phyloP scores from a whole-genome alignment of 2,329 filamentous ascomycete genomes.

The Fusarium sp. region DNA sequence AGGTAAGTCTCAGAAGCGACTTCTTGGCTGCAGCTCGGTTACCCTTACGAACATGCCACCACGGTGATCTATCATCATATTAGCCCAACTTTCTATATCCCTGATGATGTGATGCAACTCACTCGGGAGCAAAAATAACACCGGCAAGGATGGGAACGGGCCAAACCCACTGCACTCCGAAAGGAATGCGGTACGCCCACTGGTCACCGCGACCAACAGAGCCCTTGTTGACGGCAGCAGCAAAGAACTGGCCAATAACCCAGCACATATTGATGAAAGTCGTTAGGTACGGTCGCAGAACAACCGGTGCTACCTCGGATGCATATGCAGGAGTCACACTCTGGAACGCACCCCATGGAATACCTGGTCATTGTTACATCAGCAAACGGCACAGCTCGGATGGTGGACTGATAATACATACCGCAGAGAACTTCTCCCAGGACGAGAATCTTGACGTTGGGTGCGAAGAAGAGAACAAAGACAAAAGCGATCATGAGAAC shows the following conservation, averaged over 20 bases:
- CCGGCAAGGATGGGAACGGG: slow-evolving; percentile 59
- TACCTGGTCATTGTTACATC: slow-evolving; percentile 49
- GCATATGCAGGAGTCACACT: slow-evolving; percentile 65
- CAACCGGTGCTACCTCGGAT: slow-evolving; percentile 61
- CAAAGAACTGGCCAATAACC: slow-evolving; percentile 66
- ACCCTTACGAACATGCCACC: slow-evolving; percentile 62
- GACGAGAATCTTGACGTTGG: slow-evolving; percentile 58
- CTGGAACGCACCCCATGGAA: slow-evolving; percentile 65
- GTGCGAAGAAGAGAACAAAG: slow-evolving; percentile 65
- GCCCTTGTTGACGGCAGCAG: slow-evolving; percentile 58
- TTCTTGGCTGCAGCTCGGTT: slow-evolving; percentile 54
- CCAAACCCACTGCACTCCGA: slow-evolving; percentile 65
- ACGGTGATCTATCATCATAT: slow-evolving; percentile 55
- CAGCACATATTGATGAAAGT: slow-evolving; percentile 68
- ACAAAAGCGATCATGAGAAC: slow-evolving; percentile 61
- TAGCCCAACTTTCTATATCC: fast-evolving
- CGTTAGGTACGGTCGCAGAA: slow-evolving; percentile 63
- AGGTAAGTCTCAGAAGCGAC: slow-evolving; percentile 56
- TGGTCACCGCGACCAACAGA: slow-evolving; percentile 53
- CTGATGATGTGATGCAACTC: slow-evolving; percentile 6
- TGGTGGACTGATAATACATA: slow-evolving; percentile 18
- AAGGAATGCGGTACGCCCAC: slow-evolving; percentile 63
- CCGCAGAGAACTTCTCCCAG: slow-evolving; percentile 60
- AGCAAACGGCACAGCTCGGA: background rate
- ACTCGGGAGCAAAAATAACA: slow-evolving; percentile 61